Conservation (phyloP, 2,329 filamentous ascomycete genomes). For the Neonectria ditissima region DNA sequence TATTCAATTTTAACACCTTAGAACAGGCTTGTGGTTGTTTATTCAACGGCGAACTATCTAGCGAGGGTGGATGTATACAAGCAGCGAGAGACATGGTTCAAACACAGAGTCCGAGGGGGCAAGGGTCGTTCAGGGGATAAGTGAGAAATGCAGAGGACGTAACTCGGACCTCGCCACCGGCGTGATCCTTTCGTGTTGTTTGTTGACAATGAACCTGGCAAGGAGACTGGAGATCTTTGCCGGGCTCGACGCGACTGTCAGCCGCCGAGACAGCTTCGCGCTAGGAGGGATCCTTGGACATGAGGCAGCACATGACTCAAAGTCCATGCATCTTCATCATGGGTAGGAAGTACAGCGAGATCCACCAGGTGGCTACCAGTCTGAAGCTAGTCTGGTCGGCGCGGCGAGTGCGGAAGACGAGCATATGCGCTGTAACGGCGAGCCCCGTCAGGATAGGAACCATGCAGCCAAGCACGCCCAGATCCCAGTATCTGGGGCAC, state of each 20-base stretch:
- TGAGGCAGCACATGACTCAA: neutral
- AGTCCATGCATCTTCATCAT: constrained; percentile 28
- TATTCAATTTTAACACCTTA: neutral
- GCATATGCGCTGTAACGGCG: constrained; percentile 32
- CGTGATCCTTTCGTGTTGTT: neutral
- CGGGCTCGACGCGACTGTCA: neutral
- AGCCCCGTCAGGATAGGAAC: constrained; percentile 14
- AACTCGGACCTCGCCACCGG: neutral
- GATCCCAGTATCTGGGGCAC: constrained; percentile 34
- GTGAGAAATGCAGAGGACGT: neutral
- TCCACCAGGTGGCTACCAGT: constrained; percentile 36
- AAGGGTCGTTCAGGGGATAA: neutral
- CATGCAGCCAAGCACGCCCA: constrained; percentile 18
- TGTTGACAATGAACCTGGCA: neutral
- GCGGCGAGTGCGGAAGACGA: constrained; percentile 24
- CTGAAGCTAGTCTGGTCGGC: constrained; percentile 32
- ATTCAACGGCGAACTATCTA: neutral
- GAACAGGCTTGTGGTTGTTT: neutral
- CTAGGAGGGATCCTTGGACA: neutral
- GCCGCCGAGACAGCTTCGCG: neutral
- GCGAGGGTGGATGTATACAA: neutral
- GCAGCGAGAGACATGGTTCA: neutral
- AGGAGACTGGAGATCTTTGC: neutral
- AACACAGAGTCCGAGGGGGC: neutral
- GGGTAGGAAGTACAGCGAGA: constrained; percentile 34